Evolutionary conservation across 2,329 filamentous ascomycete genomes (phyloP), one percentile per base, ranked within the genome.

Genomic region (Colletotrichum sp.): DNA sequence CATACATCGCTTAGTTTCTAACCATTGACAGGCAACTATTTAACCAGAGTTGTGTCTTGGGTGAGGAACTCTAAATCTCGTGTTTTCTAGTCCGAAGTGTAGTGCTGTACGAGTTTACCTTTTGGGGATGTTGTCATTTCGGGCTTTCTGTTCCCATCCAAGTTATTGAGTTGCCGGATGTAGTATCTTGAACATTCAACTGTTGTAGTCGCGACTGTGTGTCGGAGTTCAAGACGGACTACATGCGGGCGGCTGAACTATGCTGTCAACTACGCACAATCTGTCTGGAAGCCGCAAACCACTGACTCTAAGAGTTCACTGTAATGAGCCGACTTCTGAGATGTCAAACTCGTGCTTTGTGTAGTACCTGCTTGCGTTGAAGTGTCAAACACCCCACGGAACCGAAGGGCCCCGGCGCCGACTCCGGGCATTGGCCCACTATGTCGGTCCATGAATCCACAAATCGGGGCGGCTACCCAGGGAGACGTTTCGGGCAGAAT

Each of bases 321-420:
- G 3, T 9, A 48, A 48, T 7, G 13, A 4, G 34, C 34, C 34
- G 34, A 36, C 34, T 36, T 0, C 13, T 0, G 13, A 34, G 6
- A 1, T 34, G 13, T 34, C 32, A 0, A 34, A 34, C 6, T 13
- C 10, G 4, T 13, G 6, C 0, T 48, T 48, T 21, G 10, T 13
- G 6, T 21, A 48, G 4, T 1, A 21, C 6, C n/a, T 48, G 0
- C 3, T 3, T 48, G n/a, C 0, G n/a, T 21, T 7, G n/a, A 24
- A 3, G 6, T 21, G 6, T 13, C n/a, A 2, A 21, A 21, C n/a
- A 52, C 12, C 6, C 3, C 6, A 3, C 43, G 4, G 4, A 13
- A 0, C 18, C 3, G n/a, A 52, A 21, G 43, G 10, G n/a, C 10
- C 0, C 6, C n/a, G 43, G 43, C 43, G 43, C 43, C 4, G 43